These are phyloP conservation scores for Tolypocladium amazonense DNA, from an alignment of 2,329 filamentous ascomycete genomes.

Conservation along the genomic window DNA sequence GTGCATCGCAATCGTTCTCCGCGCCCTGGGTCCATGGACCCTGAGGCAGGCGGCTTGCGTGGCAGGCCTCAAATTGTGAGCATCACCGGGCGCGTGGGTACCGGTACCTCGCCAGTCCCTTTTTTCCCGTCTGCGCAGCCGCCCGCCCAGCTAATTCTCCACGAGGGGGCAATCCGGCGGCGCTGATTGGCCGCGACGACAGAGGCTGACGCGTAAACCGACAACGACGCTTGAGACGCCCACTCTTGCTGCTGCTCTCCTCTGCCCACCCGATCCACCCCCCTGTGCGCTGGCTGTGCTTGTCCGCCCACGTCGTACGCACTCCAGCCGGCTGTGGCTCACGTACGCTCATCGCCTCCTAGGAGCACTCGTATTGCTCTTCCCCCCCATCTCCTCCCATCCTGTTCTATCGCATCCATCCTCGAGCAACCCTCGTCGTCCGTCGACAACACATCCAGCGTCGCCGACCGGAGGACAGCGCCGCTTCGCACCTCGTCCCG, in stretches of 20 bases:
- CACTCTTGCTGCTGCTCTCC: too few relatives aligned
- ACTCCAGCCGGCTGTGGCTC: neutral
- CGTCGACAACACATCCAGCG: neutral
- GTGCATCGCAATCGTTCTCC: neutral
- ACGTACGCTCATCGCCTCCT: neutral
- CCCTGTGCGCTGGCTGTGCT: neutral
- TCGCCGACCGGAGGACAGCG: neutral
- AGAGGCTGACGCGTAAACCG: constrained; percentile 28
- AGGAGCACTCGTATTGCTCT: neutral
- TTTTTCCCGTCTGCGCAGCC: neutral
- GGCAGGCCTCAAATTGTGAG: neutral
- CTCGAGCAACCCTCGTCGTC: neutral
- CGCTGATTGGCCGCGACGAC: constrained; percentile 17
- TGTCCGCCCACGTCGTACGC: neutral
- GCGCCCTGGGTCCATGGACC: neutral
- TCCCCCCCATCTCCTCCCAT: neutral
- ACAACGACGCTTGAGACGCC: constrained; percentile 8
- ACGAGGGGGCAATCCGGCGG: neutral
- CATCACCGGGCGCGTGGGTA: constrained; percentile 8
- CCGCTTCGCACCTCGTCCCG: neutral
- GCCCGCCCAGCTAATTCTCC: constrained; percentile 3
- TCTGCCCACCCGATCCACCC: neutral
- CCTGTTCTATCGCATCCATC: constrained; percentile 1
- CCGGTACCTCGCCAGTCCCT: constrained; percentile 13
- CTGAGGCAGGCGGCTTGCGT: neutral